A percentile compares a stretch with the other conserved stretches of the same genome.
phyloP scores from a whole-genome alignment of 179 eudicot species.

The Pouteria campechiana region DNA sequence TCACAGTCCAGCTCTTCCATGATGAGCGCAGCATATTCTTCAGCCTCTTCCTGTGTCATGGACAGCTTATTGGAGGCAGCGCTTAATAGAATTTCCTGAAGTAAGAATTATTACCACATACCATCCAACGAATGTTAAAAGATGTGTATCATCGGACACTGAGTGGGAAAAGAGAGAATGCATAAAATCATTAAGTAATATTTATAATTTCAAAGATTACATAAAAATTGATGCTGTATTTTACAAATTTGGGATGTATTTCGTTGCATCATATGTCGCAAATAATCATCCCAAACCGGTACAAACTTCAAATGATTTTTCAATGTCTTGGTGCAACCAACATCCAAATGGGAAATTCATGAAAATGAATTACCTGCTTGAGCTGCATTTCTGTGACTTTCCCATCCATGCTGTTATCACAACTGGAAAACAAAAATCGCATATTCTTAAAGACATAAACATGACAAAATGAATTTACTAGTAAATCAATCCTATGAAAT shows the following conservation, averaged over 20 bases:
- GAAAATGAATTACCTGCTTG: conserved; percentile 15
- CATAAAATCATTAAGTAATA: too few relatives aligned
- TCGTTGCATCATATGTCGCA: too few relatives aligned
- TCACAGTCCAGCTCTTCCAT: conserved; percentile 20
- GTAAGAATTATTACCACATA: neutral
- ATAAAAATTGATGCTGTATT: too few relatives aligned
- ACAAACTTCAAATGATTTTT: too few relatives aligned
- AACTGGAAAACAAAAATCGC: conserved; percentile 8
- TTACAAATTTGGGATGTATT: too few relatives aligned
- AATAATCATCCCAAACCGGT: too few relatives aligned
- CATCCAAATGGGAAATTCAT: neutral
- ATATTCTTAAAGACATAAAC: neutral
- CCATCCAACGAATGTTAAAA: neutral
- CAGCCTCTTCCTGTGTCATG: conserved; percentile 18
- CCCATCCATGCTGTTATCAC: conserved; percentile 29
- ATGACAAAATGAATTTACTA: neutral
- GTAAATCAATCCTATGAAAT: too few relatives aligned
- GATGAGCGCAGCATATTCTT: conserved; percentile 17
- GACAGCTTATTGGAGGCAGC: conserved; percentile 17
- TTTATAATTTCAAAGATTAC: too few relatives aligned
- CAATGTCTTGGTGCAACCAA: too few relatives aligned
- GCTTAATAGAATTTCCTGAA: conserved; percentile 21
- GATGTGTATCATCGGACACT: too few relatives aligned
- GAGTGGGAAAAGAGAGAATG: too few relatives aligned
- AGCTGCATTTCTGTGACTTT: conserved; percentile 15